Base-by-base conservation (phyloP, 371 early-diverging fungal genomes). In the Mucor indicus region DNA sequence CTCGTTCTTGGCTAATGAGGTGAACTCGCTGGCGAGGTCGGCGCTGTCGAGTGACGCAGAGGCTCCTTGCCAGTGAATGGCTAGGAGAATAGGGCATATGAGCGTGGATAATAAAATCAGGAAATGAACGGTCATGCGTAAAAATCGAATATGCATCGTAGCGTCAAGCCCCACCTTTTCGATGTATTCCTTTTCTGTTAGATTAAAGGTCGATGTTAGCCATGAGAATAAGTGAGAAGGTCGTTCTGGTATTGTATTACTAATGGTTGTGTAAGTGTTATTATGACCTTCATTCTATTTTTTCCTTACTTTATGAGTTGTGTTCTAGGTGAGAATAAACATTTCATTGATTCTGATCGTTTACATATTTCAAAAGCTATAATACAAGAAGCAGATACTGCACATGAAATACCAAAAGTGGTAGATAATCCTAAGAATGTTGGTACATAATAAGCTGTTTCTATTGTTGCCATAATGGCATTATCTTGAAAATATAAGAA, bases 101-200 rank as follows among this genome's bases (percentile, higher is more conserved):
- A 75, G 29, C 5, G 81, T 4, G 3, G 62, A 67, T 31, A 69
- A 71, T 29, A 80, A 58, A 11, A 65, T 37, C 16, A 80, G 55
- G 43, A 83, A 80, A 37, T 83, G 81, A 23, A 79, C 67, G 23
- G 77, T 71, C 82, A 83, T 83, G 30, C 70, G 72, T n/a, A 86
- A 59, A 60, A 79, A 84, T 4, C 82, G 80, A n/a, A 86, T 51
- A 54, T 81, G 79, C 80, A 86, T 80, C 17, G 80, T 77, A 0
- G 86, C 82, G 37, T 86, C 86, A 8, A 86, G 50, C 13, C 86
- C 86, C 1, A 80, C 76, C 47, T 75, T 55, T n/a, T 66, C 45
- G 7, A 80, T 47, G 23, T 70, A 59, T 19, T 75, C 75, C 9
- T 50, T 53, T 53, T 83, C 79, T 9, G 69, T 57, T 10, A 76